Percentiles rank a stretch among this genome's conserved stretches.
Evolutionary conservation across 2,329 filamentous ascomycete genomes (phyloP).

Genomic region (Elsinoe perseae): DNA sequence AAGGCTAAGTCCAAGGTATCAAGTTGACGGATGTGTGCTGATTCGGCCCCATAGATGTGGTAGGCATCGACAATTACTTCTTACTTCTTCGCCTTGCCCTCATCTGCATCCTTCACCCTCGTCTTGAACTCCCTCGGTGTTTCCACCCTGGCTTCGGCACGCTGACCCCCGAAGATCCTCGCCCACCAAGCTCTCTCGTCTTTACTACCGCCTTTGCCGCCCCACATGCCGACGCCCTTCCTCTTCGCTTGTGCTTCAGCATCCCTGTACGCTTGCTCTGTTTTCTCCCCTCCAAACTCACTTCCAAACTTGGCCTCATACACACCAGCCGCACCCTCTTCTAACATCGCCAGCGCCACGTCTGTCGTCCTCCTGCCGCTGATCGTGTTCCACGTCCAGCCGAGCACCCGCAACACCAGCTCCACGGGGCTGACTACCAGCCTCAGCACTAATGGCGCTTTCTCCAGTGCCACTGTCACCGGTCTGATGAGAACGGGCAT

Average conservation of each 20-base stretch:
- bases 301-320: conserved; percentile 88
- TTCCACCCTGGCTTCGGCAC: conserved; percentile 53
- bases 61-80: neutral
- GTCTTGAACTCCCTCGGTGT: conserved; percentile 84
- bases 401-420: conserved; percentile 87
- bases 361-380: conserved; percentile 58
- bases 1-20: too few species aligned
- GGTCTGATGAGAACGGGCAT: conserved; percentile 65
- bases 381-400: conserved; percentile 67
- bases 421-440: conserved; percentile 77
- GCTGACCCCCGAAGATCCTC: conserved; percentile 41
- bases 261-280: conserved; percentile 54
- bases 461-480: conserved; percentile 78
- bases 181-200: conserved; percentile 31
- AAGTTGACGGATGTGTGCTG: neutral
- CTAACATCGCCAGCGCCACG: conserved; percentile 85
- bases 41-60: too few species aligned
- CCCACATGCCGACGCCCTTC: conserved; percentile 58
- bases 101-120: conserved; percentile 40
- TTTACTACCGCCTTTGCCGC: conserved; percentile 29
- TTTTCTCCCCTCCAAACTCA: conserved; percentile 63
- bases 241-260: conserved; percentile 47
- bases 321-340: conserved; percentile 73
- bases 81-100: conserved; percentile 26
- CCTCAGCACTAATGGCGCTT: conserved; percentile 75